phyloP scores from a whole-genome alignment of 73 alveolate genomes.

The Paramecium caudatum region DNA sequence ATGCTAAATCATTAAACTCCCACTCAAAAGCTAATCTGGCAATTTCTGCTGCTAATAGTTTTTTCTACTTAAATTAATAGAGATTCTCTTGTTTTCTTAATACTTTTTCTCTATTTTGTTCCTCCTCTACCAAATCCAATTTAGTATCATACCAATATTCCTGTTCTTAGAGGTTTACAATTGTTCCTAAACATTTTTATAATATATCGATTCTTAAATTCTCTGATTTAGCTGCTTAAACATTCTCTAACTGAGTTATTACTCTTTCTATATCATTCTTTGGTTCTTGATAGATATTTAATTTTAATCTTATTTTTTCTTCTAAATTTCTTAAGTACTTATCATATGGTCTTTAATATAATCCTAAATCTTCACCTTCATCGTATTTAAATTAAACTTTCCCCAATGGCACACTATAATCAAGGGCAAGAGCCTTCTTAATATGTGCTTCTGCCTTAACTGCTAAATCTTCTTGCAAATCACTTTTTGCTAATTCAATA shows the following conservation, averaged over 20 bases:
- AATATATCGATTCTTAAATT: conserved; percentile 85
- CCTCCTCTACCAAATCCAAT: conserved; percentile 95
- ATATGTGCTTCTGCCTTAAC: conserved; percentile 96
- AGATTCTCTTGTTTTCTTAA: conserved; percentile 83
- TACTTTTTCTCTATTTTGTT: conserved; percentile 87
- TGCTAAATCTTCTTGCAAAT: conserved; percentile 95
- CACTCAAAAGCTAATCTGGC: conserved; percentile 89
- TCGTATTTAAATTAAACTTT: conserved; percentile 81
- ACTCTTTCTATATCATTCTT: conserved; percentile 94
- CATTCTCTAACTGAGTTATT: conserved; percentile 94
- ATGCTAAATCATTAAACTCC: conserved; percentile 90
- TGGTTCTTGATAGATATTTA: conserved; percentile 89
- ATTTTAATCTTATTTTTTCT: conserved; percentile 82
- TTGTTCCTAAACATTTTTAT: conserved; percentile 71
- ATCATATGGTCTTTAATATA: conserved; percentile 90
- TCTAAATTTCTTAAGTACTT: conserved; percentile 79
- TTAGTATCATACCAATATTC: conserved; percentile 83
- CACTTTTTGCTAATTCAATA: conserved; percentile 98
- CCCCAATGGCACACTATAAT: conserved; percentile 91
- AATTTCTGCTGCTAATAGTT: conserved; percentile 86
- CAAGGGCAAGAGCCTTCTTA: conserved; percentile 95
- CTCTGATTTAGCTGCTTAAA: conserved; percentile 87
- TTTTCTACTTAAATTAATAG: conserved; percentile 88
- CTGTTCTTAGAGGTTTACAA: conserved; percentile 63
- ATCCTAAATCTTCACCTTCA: conserved; percentile 89